phyloP scores from a whole-genome alignment of 768 basidiomycete species.

The Russula sp. region DNA sequence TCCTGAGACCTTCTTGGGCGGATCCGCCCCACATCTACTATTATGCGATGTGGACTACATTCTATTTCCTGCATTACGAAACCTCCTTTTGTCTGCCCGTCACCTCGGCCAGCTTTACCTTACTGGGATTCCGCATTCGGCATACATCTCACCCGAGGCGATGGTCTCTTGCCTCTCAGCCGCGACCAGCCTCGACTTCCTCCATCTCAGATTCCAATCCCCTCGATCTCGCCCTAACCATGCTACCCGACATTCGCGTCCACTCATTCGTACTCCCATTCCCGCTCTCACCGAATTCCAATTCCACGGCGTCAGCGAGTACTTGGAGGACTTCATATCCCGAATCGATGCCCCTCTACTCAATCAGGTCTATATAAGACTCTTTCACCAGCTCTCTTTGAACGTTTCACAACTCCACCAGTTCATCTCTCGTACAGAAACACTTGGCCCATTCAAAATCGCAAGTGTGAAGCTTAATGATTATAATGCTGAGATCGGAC shows the following conservation, averaged over 20 bases:
- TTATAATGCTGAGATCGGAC: neutral
- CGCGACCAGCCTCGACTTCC: too few species aligned
- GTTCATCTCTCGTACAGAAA: neutral
- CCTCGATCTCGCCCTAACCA: too few species aligned
- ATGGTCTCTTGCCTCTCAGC: too few species aligned
- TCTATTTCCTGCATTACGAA: too few species aligned
- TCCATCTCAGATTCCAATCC: neutral
- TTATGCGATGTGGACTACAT: too few species aligned
- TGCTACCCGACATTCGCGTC: neutral
- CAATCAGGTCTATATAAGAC: neutral
- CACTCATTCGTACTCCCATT: neutral
- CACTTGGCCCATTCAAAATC: neutral
- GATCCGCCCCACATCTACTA: too few species aligned
- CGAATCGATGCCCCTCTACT: neutral
- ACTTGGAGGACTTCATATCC: neutral
- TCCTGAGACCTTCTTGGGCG: too few species aligned
- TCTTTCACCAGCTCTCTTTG: neutral
- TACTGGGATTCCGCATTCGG: too few species aligned
- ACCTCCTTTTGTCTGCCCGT: too few species aligned
- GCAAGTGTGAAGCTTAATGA: neutral
- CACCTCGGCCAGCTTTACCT: too few species aligned
- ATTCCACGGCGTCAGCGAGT: neutral
- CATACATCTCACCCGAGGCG: too few species aligned
- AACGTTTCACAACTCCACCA: neutral
- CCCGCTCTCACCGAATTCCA: neutral